phyloP scores from a whole-genome alignment of 148 eudicot species.

The Rhododendron vialii region DNA sequence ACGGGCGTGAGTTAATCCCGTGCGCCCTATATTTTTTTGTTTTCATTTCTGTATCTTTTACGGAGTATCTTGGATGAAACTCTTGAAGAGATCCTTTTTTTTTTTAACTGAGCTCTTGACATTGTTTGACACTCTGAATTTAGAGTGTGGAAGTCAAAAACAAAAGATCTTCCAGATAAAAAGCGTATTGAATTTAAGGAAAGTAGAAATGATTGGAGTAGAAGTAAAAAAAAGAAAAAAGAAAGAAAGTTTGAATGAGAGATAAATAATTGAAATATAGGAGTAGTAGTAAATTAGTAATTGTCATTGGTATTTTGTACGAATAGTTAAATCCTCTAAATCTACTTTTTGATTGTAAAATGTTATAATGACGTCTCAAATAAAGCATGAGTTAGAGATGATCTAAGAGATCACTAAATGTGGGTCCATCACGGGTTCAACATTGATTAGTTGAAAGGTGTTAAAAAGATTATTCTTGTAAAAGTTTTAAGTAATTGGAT shows the following conservation, averaged over 20 bases:
- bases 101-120: neutral
- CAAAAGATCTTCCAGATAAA: neutral
- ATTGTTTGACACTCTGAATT: neutral
- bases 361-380: neutral
- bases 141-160: neutral
- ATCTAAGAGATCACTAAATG: neutral
- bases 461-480: neutral
- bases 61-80: neutral
- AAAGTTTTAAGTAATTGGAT: neutral
- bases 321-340: neutral
- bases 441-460: neutral
- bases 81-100: accelerated
- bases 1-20: neutral
- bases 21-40: neutral
- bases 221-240: neutral
- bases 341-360: neutral
- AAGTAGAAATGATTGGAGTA: neutral
- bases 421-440: neutral
- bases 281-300: neutral
- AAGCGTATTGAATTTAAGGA: neutral
- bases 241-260: neutral
- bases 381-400: neutral
- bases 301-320: neutral
- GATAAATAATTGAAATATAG: neutral
- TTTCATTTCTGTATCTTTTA: neutral